Evolutionary conservation across 139 green algal species (phyloP), one percentile per base, ranked within the genome.

Genomic region (Micractinium conductrix): DNA sequence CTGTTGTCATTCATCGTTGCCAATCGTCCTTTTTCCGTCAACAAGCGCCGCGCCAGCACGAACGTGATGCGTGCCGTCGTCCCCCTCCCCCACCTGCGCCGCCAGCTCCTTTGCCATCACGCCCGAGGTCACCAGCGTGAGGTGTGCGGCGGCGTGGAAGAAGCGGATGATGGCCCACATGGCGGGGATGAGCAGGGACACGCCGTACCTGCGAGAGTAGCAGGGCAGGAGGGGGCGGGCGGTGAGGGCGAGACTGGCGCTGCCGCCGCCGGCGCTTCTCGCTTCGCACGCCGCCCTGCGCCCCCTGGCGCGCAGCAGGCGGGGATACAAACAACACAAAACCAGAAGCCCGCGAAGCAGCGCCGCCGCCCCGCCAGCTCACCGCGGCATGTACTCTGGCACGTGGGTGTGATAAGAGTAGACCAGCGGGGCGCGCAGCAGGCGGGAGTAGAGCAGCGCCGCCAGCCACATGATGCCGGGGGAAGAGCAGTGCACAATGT

Each of bases 361-460:
- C 12, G 33, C 33, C 2, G 30, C 30, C n/a, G 12, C 6, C 4
- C 28, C 3, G 33, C 6, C 44, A 17, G 2, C 55, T 40, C 58
- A 89, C 81, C 85, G 87, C 4, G 95, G 95, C 78, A 98, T 95
- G 93, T 98, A 98, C 84, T 97, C 91, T 6, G 97, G 97, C 35
- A 99, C 93, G 90, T 99, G 97, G 3, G 97, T 99, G 92, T 99
- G 97, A 89, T 99, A 99, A 17, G 92, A 96, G 71, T 99, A 91
- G 50, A 97, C 92, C n/a, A 99, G 89, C 1, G 97, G 96, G 16
- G 95, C 87, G 55, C 89, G 89, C 37, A 99, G 90, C 71, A 99
- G 84, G 70, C 96, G 95, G 12, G 95, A 91, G 86, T 99, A 99
- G 69, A 98, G 83, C 42, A 96, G 93, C 40, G 95, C 95, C 4